phyloP scores from a whole-genome alignment of 73 alveolate species.

The Paramecium pentaurelia region DNA sequence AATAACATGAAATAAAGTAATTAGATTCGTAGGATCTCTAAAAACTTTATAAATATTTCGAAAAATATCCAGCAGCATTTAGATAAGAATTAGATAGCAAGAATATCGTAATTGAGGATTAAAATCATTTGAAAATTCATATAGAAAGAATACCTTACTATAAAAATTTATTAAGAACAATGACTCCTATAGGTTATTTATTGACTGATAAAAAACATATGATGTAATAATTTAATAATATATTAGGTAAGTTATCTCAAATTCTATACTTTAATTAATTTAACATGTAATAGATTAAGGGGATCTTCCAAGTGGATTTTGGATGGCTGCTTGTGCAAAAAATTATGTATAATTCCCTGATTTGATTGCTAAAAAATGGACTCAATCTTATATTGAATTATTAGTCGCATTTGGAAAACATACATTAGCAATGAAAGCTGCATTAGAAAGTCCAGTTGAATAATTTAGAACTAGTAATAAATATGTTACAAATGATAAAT shows the following conservation, averaged over 20 bases:
- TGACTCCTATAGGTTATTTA: neutral
- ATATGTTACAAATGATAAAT: neutral
- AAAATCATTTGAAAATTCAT: neutral
- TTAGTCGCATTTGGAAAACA: neutral
- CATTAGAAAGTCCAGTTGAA: constrained; percentile 3
- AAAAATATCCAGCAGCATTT: constrained; percentile 40
- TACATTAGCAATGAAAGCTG: neutral
- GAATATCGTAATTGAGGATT: neutral
- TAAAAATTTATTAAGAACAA: neutral
- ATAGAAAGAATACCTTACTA: constrained; percentile 44
- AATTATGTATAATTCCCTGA: neutral
- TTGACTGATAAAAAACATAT: neutral
- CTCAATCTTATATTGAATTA: constrained; percentile 26
- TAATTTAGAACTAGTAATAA: neutral
- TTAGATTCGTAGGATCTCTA: neutral
- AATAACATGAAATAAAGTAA: neutral
- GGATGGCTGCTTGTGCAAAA: constrained; percentile 24
- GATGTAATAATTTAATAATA: neutral
- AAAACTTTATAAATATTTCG: constrained; percentile 32
- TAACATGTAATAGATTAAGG: neutral
- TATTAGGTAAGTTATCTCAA: neutral
- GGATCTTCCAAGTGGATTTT: constrained; percentile 25
- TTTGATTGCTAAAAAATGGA: neutral
- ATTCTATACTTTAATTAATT: neutral
- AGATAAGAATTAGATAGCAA: constrained; percentile 23